These are phyloP conservation scores for Protea cynaroides DNA, from an alignment of 164 flowering plant species.

Conservation along the genomic window DNA sequence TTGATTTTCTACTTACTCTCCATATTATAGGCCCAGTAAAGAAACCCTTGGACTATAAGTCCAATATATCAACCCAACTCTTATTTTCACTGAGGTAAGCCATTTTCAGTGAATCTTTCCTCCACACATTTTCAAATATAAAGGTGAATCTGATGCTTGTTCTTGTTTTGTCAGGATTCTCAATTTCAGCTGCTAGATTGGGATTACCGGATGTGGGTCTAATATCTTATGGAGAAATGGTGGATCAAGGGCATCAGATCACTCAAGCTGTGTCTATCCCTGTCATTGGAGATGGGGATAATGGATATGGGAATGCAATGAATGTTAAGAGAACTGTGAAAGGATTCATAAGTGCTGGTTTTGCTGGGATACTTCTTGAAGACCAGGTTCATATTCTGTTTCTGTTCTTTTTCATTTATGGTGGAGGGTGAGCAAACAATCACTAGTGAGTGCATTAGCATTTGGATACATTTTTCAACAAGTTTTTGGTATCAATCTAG, in stretches of 20 bases:
- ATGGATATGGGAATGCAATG: slow-evolving; percentile 97
- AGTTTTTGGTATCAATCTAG: background rate
- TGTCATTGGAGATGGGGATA: slow-evolving; percentile 94
- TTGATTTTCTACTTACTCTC: too few species aligned
- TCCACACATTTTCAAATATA: too few species aligned
- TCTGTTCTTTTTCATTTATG: background rate
- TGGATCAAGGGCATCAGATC: slow-evolving; percentile 83
- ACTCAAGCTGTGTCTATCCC: slow-evolving; percentile 87
- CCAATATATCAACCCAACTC: too few species aligned
- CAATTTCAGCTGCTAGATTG: slow-evolving; percentile 78
- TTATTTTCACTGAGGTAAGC: too few species aligned
- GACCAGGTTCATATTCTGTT: slow-evolving; percentile 59
- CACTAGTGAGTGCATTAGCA: background rate
- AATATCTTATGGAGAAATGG: slow-evolving; percentile 90
- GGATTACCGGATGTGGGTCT: slow-evolving; percentile 89
- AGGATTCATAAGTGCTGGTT: slow-evolving; percentile 81
- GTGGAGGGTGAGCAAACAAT: background rate
- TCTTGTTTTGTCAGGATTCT: slow-evolving; percentile 49
- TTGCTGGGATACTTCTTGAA: slow-evolving; percentile 90
- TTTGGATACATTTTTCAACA: background rate
- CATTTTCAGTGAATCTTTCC: too few species aligned
- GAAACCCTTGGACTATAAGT: too few species aligned
- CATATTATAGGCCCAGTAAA: too few species aligned
- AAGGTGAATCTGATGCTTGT: too few species aligned
- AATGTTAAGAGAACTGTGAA: slow-evolving; percentile 96